phyloP scores from a whole-genome alignment of 2,329 filamentous ascomycete genomes.

The Botrytis cinerea region DNA sequence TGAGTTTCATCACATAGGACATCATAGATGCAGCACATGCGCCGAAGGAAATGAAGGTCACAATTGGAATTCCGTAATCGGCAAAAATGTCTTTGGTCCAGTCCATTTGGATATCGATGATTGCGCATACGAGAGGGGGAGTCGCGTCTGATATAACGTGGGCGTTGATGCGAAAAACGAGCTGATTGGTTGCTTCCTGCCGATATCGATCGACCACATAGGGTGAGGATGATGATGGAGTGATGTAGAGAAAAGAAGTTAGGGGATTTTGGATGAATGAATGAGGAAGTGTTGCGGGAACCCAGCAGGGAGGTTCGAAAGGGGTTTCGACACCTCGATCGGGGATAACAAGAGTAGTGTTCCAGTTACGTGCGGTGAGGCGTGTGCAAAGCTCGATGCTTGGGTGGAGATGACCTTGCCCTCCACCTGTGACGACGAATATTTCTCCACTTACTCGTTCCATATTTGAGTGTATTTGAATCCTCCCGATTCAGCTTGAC shows the following conservation, averaged over 20 bases:
- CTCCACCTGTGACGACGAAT: conserved; percentile 1
- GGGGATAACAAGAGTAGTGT: not conserved
- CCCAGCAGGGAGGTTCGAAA: not conserved
- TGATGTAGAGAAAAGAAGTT: not conserved
- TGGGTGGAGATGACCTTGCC: not conserved
- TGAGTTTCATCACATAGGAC: not conserved
- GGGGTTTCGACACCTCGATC: not conserved
- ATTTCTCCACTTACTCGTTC: not conserved
- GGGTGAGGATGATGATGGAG: not conserved
- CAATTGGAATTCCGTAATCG: not conserved
- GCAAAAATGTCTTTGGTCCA: not conserved
- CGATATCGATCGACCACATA: not conserved
- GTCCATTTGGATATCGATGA: not conserved
- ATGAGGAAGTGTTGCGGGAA: not conserved
- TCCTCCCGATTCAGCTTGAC: not conserved
- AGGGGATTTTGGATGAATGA: not conserved
- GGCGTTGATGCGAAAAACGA: not conserved
- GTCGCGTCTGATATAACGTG: not conserved
- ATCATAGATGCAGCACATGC: not conserved
- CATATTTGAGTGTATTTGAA: not conserved
- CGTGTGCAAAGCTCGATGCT: not conserved
- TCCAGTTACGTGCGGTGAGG: not conserved
- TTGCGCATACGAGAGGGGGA: not conserved
- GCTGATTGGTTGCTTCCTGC: not conserved
- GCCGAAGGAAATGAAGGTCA: not conserved